Conservation (phyloP, 208 protist genomes). For the Crithidia acanthocephali region DNA sequence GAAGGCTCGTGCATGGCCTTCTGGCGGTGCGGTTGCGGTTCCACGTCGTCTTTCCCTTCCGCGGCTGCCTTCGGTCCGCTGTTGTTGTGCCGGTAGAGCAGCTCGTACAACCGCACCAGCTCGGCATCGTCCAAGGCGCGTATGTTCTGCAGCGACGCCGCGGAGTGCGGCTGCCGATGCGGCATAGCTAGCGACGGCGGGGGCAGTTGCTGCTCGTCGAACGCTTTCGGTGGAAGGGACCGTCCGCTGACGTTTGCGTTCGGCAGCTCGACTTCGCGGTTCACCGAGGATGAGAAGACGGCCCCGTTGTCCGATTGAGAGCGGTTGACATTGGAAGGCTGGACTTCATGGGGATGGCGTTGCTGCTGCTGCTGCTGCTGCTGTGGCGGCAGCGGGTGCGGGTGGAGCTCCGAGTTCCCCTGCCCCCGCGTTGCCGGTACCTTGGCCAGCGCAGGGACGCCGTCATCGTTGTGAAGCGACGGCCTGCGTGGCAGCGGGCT, state of each 20-base stretch:
- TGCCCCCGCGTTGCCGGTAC: neutral
- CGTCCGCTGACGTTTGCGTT: neutral
- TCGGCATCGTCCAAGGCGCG: slow-evolving; percentile 10
- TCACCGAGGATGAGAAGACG: slow-evolving; percentile 10
- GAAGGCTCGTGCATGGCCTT: no score
- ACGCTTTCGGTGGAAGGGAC: neutral
- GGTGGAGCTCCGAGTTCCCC: neutral
- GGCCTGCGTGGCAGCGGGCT: slow-evolving; percentile 13
- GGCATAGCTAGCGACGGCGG: neutral
- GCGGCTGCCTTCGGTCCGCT: neutral
- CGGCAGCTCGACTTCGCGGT: slow-evolving; percentile 35
- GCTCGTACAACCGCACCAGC: slow-evolving; percentile 11
- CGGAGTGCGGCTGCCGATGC: neutral
- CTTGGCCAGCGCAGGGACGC: neutral
- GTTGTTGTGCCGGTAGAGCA: slow-evolving; percentile 3
- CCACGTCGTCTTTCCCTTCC: no score
- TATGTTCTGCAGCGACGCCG: slow-evolving; percentile 4
- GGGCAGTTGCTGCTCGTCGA: neutral
- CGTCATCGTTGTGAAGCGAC: neutral
- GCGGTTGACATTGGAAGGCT: neutral
- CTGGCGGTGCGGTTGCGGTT: no score
- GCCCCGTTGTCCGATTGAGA: neutral
- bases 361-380: no score
- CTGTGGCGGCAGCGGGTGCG: neutral
- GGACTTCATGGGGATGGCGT: neutral